Conservation (phyloP, 768 basidiomycete species). For the Lactarius vividus region DNA sequence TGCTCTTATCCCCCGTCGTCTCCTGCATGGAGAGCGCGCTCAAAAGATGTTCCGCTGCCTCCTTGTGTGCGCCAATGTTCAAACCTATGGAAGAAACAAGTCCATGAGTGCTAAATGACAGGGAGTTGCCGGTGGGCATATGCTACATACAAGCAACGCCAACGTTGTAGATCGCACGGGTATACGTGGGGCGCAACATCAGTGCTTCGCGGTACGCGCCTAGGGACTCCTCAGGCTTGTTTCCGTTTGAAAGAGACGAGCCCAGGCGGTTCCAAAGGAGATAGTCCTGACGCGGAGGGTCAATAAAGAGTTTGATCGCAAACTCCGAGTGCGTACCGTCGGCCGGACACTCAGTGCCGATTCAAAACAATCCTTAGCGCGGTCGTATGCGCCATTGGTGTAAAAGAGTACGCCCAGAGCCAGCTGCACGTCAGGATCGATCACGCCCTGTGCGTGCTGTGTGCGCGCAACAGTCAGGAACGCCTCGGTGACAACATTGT, state of each 20-base stretch:
- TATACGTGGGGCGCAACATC: constrained; percentile 89
- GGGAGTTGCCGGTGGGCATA: background rate
- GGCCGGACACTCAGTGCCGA: constrained; percentile 79
- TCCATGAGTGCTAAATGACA: constrained; percentile 11
- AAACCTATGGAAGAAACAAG: constrained; percentile 54
- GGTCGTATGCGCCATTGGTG: constrained; percentile 78
- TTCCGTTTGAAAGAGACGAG: constrained; percentile 91
- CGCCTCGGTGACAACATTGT: constrained; percentile 74
- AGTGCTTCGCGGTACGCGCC: constrained; percentile 90
- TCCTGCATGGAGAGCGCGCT: constrained; percentile 81
- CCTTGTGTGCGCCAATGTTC: constrained; percentile 92
- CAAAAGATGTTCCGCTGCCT: constrained; percentile 95
- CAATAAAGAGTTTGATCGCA: background rate
- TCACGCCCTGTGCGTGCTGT: constrained; percentile 68
- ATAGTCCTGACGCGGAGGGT: constrained; percentile 60
- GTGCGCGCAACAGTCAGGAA: constrained; percentile 78
- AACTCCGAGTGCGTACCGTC: constrained; percentile 42
- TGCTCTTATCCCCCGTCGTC: constrained; percentile 65
- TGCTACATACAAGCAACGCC: constrained; percentile 86
- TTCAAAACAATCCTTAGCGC: constrained; percentile 93
- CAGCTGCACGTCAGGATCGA: constrained; percentile 91
- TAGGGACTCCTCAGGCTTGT: constrained; percentile 89
- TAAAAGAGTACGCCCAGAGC: constrained; percentile 93
- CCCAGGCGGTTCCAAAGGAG: constrained; percentile 95
- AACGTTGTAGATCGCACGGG: constrained; percentile 95